These are phyloP conservation scores for Ophiostoma ulmi DNA, from an alignment of 2,329 filamentous ascomycete species.

Conservation along the genomic window DNA sequence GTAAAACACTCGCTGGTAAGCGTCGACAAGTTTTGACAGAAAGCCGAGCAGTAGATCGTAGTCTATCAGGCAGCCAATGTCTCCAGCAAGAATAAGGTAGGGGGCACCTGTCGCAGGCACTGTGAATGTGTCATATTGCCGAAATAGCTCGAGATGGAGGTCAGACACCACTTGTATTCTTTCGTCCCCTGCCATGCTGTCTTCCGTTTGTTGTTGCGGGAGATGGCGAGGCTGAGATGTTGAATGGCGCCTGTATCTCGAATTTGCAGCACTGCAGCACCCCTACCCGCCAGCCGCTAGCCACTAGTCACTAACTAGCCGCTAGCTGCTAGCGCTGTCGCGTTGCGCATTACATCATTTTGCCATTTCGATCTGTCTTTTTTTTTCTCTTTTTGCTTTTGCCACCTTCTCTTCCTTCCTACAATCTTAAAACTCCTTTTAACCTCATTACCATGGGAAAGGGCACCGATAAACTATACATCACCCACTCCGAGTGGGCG, in stretches of 20 bases:
- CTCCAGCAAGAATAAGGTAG: conserved; percentile 52
- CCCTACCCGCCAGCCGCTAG: neutral
- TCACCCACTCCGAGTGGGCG: conserved; percentile 97
- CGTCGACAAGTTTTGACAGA: conserved; percentile 42
- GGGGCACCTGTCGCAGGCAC: conserved; percentile 37
- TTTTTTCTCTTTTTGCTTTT: neutral
- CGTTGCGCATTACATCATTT: conserved; percentile 15
- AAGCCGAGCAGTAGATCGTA: conserved; percentile 39
- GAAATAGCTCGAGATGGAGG: conserved; percentile 47
- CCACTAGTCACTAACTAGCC: neutral
- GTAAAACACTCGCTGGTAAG: conserved; percentile 48
- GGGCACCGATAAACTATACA: conserved; percentile 58
- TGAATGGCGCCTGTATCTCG: neutral
- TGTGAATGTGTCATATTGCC: conserved; percentile 18
- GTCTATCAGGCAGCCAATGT: conserved; percentile 48
- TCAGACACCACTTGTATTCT: conserved; percentile 49
- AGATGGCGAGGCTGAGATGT: neutral
- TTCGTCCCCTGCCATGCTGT: neutral
- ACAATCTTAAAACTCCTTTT: neutral
- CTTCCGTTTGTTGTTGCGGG: neutral
- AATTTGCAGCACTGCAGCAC: neutral
- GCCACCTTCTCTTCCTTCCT: neutral
- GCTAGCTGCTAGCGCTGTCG: neutral
- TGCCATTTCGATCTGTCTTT: neutral
- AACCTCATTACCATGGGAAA: conserved; percentile 41